Evolutionary conservation across 306 rosid species (phyloP).

Genomic region (Prunus salicina): DNA sequence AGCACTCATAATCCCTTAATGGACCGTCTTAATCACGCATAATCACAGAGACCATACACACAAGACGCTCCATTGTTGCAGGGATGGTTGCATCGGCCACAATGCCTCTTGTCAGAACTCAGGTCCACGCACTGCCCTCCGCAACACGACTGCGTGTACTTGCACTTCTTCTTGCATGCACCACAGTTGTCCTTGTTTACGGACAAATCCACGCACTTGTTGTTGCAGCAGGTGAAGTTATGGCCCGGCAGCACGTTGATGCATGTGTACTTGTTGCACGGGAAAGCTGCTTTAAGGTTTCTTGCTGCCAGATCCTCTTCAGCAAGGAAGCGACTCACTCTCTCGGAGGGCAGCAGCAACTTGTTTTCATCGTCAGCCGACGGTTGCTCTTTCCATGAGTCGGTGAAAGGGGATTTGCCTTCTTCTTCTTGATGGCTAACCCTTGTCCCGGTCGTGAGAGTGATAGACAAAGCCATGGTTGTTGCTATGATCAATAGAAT

Average conservation of each 20-base stretch:
- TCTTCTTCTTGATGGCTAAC: slow-evolving; percentile 1
- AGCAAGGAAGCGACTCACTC: slow-evolving; percentile 55
- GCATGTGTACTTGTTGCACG: slow-evolving; percentile 63
- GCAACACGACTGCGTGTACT: slow-evolving; percentile 61
- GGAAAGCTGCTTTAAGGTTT: slow-evolving; percentile 49
- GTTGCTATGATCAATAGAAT: slow-evolving; percentile 48
- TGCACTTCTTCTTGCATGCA: slow-evolving; percentile 64
- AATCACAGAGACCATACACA: slow-evolving; percentile 63
- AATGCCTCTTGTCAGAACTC: slow-evolving; percentile 70
- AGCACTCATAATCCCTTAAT: not conserved
- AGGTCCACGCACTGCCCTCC: slow-evolving; percentile 62
- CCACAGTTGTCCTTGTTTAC: slow-evolving; percentile 66
- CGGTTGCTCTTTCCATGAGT: not conserved
- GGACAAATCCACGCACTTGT: slow-evolving; percentile 60
- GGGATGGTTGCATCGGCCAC: slow-evolving; percentile 57
- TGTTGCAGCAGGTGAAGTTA: slow-evolving; percentile 69
- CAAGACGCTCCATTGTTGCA: slow-evolving; percentile 44
- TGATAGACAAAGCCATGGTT: slow-evolving; percentile 77
- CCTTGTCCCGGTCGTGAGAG: slow-evolving; percentile 46
- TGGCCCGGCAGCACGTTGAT: not conserved
- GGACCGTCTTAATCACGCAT: slow-evolving; percentile 44
- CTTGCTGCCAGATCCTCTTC: slow-evolving; percentile 8
- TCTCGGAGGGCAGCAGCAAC: slow-evolving; percentile 42
- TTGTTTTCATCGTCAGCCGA: not conserved
- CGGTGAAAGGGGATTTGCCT: not conserved